Conservation (phyloP, 2,329 filamentous ascomycete genomes). For the Fusarium odoratissimum region DNA sequence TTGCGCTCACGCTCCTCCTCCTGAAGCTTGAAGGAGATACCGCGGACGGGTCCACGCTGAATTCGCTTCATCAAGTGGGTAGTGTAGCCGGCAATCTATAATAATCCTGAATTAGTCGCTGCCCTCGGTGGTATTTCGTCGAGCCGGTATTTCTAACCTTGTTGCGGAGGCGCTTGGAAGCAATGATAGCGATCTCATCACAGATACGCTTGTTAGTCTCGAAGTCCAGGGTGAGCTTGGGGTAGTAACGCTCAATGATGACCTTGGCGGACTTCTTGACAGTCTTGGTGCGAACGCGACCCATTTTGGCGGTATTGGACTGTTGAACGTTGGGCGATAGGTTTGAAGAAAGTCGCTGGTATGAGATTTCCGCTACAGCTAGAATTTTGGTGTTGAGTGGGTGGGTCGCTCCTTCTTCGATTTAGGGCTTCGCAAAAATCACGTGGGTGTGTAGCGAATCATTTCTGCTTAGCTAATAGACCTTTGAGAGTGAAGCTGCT, state of each 20-base stretch:
- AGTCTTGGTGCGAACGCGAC: conserved; percentile 77
- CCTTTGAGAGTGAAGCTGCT: too few relatives aligned
- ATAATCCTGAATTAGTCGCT: conserved; percentile 34
- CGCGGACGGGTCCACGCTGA: conserved; percentile 97
- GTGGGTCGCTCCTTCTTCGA: conserved; percentile 1
- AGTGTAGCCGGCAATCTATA: conserved; percentile 95
- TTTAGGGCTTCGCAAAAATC: conserved; percentile 46
- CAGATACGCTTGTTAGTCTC: conserved; percentile 99
- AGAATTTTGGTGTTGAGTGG: conserved; percentile 45
- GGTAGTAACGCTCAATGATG: conserved; percentile 99
- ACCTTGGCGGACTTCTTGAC: conserved; percentile 92
- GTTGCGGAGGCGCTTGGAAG: conserved; percentile 98
- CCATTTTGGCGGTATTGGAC: conserved; percentile 71
- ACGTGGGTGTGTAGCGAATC: conserved; percentile 27
- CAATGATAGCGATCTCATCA: conserved; percentile 99
- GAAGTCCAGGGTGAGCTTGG: conserved; percentile 98
- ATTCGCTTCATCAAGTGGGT: conserved; percentile 99
- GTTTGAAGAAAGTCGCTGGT: conserved; percentile 46
- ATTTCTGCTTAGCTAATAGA: neutral
- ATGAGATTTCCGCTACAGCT: conserved; percentile 35
- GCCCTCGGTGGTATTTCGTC: neutral
- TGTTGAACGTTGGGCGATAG: conserved; percentile 51
- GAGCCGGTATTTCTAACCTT: conserved; percentile 72
- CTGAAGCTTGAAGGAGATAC: conserved; percentile 99
- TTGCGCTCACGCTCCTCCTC: conserved; percentile 99